Evolutionary conservation across 495 filamentous ascomycete species (phyloP), one percentile per base, ranked within the genome.

Genomic region (Melanomma pulvis-pyrius): DNA sequence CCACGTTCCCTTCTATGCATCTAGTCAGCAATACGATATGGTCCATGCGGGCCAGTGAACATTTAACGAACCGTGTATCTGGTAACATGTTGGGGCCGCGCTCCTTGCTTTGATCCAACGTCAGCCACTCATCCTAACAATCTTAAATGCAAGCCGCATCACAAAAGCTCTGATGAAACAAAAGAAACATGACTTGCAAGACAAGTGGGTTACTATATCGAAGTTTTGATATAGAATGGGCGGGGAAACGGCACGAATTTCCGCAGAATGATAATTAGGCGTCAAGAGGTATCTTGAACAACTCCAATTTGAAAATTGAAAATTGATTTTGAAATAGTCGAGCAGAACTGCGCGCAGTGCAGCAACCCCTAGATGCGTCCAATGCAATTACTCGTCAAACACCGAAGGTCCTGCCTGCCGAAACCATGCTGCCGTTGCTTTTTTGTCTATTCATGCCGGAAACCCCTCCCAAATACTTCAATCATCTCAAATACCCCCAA

Each of bases 121-220:
- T 44, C 39, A 44, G 39, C 39, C 39, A 44, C 39, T 34, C 39
- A 44, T 44, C 39, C 39, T 44, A 44, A n/a, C 39, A 44, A 44
- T 44, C 39, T 44, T 44, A 15, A 44, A 44, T 44, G 39, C 39
- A 44, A 44, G 39, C 39, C 39, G n/a, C 39, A 44, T 44, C 39
- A 44, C 39, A 44, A 34, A n/a, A 34, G 30, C 30, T 34, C 4
- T 34, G 30, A 12, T 34, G 5, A 12, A 34, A 34, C 30, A 34
- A 44, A 44, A 44, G 17, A 44, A 12, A 44, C 39, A 44, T 44
- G 39, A n/a, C 39, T 15, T n/a, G 39, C 39, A 44, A 17, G n/a
- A 44, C n/a, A n/a, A 2, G 39, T 15, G 39, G 9, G 39, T 44
- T 7, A 12, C 13, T 17, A 44, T 44, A 44, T 44, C 13, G 39